Base-by-base conservation (phyloP, 192 early-diverging fungal species). In the Backusella luteola region DNA sequence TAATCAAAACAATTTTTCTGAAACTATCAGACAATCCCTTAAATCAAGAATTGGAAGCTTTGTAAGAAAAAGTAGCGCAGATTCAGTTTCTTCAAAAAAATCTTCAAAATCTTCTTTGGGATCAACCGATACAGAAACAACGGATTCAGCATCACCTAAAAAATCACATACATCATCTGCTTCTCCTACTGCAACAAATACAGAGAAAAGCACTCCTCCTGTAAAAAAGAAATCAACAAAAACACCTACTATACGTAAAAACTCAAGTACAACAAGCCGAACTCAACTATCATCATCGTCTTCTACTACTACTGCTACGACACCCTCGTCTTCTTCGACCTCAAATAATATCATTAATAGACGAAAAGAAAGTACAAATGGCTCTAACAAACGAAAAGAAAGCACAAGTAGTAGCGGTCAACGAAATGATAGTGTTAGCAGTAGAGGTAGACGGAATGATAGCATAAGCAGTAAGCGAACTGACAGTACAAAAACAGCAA, bases 131-230 rank as follows among this genome's bases (percentile, higher is more conserved):
- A 66, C 35, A 38, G 44, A 80, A 23, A 59, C 71, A 9, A 59
- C 80, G 5, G 81, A 80, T 17, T 77, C 84, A 17, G 74, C 84
- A 0, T 80, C 84, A 5, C 77, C 84, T 8, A 79, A 78, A 9
- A 75, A 77, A 32, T 74, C 82, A 49, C 67, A 73, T 52, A 56
- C 46, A 39, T 12, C 59, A 26, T 34, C 63, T 3, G 21, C 66
- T 35, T 19, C 74, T 19, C 26, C 63, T 7, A 35, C 35, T 11
- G 38, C 38, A 17, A 53, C 68, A 26, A 44, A 44, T 44, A 23
- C 23, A 8, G 34, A 66, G 32, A 32, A 19, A 9, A 44, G 44
- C 8, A 34, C 77, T 49, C 78, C 81, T 6, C 74, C 77, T 4
- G 77, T 78, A 5, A 81, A 32, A 59, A 36, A 49, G 5, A 26